Evolutionary conservation across 176 grass and related monocot species (phyloP).

Genomic region (Carex myosuroides): DNA sequence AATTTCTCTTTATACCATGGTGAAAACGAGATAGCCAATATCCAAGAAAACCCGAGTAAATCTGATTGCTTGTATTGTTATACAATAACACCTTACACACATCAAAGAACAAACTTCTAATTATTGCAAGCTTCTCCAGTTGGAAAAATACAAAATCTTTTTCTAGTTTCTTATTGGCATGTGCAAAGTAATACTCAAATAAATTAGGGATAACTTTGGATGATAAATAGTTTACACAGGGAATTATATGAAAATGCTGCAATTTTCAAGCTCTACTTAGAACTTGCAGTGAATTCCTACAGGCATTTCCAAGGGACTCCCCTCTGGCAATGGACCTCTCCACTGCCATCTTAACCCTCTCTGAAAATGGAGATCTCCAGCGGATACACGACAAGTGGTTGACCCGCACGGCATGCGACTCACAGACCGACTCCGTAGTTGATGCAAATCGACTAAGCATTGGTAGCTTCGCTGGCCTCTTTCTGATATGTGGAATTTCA

Average conservation of each 20-base stretch:
- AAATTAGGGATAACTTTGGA: not conserved
- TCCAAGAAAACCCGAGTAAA: not conserved
- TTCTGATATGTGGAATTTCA: conserved; percentile 62
- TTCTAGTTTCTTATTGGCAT: not conserved
- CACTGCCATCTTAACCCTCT: conserved; percentile 84
- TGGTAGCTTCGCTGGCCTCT: conserved; percentile 75
- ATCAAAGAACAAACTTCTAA: not conserved
- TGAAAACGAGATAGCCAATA: not conserved
- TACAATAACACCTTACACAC: no score
- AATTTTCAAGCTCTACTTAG: not conserved
- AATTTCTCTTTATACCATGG: not conserved
- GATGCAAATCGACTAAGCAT: conserved; percentile 41
- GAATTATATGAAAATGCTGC: not conserved
- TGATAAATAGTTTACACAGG: not conserved
- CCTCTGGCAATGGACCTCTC: conserved; percentile 80
- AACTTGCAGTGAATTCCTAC: conserved; percentile 9
- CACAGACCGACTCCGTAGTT: conserved; percentile 4
- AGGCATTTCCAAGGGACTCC: conserved; percentile 87
- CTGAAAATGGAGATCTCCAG: conserved; percentile 90
- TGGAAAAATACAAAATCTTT: not conserved
- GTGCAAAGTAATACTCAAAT: not conserved
- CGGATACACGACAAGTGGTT: conserved; percentile 97
- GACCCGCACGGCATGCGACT: conserved; percentile 23
- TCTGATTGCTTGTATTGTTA: not conserved
- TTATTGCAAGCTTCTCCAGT: not conserved